A percentile compares a stretch with the other conserved stretches of the same genome.
Conservation (phyloP, 2,329 filamentous ascomycete genomes). For the Xylaria sp. region DNA sequence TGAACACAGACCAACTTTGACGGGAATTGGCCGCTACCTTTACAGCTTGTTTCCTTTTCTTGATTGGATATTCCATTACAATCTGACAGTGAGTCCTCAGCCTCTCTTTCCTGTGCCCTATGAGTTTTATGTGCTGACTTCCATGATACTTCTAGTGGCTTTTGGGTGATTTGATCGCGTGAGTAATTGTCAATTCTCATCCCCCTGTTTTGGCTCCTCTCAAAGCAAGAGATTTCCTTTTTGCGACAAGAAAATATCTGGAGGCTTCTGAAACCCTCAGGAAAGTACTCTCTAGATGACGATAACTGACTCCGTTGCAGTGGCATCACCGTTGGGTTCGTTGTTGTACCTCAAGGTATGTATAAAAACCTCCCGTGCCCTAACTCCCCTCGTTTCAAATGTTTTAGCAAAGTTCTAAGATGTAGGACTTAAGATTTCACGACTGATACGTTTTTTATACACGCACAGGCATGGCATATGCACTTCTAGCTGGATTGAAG, state of each 20-base stretch:
- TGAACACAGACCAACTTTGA: slow-evolving; percentile 67
- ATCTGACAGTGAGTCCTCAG: slow-evolving; percentile 70
- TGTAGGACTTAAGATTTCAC: too few relatives aligned
- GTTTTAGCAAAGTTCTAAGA: too few relatives aligned
- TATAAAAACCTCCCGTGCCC: too few relatives aligned
- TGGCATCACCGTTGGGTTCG: slow-evolving; percentile 62
- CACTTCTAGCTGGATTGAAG: slow-evolving; percentile 58
- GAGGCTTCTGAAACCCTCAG: background rate
- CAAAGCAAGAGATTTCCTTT: background rate
- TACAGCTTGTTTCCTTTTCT: slow-evolving; percentile 84
- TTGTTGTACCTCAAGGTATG: slow-evolving; percentile 60
- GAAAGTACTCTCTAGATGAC: background rate
- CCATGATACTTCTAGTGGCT: background rate
- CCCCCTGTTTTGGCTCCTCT: background rate
- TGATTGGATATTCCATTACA: slow-evolving; percentile 87
- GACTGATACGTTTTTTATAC: too few relatives aligned
- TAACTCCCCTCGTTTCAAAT: too few relatives aligned
- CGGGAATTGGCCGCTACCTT: slow-evolving; percentile 68
- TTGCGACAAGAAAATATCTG: background rate
- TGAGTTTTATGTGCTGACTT: slow-evolving; percentile 61
- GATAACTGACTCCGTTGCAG: background rate
- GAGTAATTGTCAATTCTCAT: background rate
- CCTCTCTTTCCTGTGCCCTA: slow-evolving; percentile 82
- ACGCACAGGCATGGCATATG: slow-evolving; percentile 60
- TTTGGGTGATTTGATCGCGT: slow-evolving; percentile 38